These are phyloP conservation scores for Ceratocystis eucalypticola DNA, from an alignment of 2,329 filamentous ascomycete genomes.

Conservation along the genomic window DNA sequence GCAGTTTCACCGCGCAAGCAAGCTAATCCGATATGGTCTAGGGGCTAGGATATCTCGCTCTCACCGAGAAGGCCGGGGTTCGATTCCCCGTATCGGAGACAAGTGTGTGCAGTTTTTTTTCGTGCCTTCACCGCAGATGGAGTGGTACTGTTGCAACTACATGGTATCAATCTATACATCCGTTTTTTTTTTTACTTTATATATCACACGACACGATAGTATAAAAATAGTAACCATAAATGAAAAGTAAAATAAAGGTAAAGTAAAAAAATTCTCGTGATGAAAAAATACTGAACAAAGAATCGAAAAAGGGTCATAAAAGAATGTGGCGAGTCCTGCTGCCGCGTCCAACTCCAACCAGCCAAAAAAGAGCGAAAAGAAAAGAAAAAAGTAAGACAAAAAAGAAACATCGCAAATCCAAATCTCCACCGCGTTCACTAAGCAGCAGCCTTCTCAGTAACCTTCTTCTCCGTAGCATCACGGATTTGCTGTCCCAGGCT, in stretches of 20 bases:
- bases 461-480: conserved; percentile 22
- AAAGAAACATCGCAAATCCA: not conserved
- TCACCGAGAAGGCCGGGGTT: conserved; percentile 22
- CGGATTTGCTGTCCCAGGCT: conserved; percentile 32
- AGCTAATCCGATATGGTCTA: conserved; percentile 19
- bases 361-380: not conserved
- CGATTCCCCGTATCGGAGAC: conserved; percentile 22
- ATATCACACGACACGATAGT: too few species aligned
- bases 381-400: not conserved
- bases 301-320: not conserved
- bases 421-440: not conserved
- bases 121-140: too few species aligned
- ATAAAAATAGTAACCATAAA: not conserved
- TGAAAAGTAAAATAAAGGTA: not conserved
- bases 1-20: too few species aligned
- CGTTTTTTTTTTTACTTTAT: too few species aligned
- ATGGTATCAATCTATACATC: too few species aligned
- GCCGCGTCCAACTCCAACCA: not conserved
- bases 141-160: too few species aligned
- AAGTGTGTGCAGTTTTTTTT: too few species aligned
- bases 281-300: not conserved
- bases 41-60: conserved; percentile 20
- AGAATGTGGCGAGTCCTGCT: not conserved
- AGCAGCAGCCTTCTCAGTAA: not conserved
- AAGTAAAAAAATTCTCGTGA: not conserved